Base-by-base conservation (phyloP, 768 basidiomycete genomes). In the Tylopilus vinaceipallidus region DNA sequence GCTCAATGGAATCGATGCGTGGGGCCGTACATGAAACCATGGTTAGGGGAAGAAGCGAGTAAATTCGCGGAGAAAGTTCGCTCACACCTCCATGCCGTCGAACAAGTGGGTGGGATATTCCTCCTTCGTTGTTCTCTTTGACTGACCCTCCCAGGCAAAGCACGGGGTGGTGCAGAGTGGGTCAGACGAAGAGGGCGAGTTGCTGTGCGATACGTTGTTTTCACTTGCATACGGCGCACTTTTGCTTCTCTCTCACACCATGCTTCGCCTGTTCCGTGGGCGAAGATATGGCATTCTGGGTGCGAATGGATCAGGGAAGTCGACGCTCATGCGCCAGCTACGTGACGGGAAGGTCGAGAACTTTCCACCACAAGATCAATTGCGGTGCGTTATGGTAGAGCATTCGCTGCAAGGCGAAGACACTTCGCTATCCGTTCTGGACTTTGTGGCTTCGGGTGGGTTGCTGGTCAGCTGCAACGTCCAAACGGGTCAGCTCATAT, bases 391-490 rank as follows among this genome's bases (percentile, higher is more conserved):
- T 52, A 98, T 98, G 94, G 95, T 98, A 29, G 95, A 98, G 71
- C 95, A 98, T 72, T 86, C 94, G 23, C 76, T 98, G 11, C 93
- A 95, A 73, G 93, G 95, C 45, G 94, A 98, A 72, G 91, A 98
- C 69, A 80, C 79, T 16, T 87, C 89, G 10, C 61, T 86, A 49
- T 80, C 85, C 37, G 84, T 98, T 45, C 74, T 94, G 46, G 90
- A 95, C 69, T 98, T 98, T 70, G 86, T 98, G 58, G 86, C 89
- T 14, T 78, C 87, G 47, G 89, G 91, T 88, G 49, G 58, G 78
- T 65, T 17, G 23, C 60, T 45, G 10, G 29, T 56, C 33, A 35
- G 51, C 46, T 36, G 26, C 35, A 46, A 39, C 40, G n/a, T 36
- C 12, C 16, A 44, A 47, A 35, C 26, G 40, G n/a, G 36, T 43